Evolutionary conservation across 1,284 basidiomycete genomes (phyloP).

Genomic region (Ustilago hordei): DNA sequence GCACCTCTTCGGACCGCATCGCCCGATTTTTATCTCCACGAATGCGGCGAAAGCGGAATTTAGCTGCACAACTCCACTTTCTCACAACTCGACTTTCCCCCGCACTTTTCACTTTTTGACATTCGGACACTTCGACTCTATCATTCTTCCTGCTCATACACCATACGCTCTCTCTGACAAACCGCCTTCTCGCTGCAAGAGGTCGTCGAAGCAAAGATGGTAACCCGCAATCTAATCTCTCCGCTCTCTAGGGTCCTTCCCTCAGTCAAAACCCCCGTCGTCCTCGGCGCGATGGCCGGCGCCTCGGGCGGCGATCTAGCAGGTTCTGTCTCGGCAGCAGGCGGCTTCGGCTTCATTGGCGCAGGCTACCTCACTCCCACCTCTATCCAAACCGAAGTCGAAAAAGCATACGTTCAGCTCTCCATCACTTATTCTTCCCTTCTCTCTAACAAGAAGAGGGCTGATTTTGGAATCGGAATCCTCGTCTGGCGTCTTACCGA

Average conservation of each 20-base stretch:
- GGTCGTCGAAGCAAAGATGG: constrained; percentile 10
- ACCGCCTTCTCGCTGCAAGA: background rate
- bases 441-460: constrained; percentile 18
- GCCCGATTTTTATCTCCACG: background rate
- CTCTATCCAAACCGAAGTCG: constrained; percentile 45
- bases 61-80: constrained; percentile 1
- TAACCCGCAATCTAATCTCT: constrained; percentile 30
- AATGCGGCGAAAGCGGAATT: constrained; percentile 31
- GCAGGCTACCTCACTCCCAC: constrained; percentile 58
- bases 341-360: constrained; percentile 67
- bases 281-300: constrained; percentile 64
- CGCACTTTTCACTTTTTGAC: constrained; percentile 6
- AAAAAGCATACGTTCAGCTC: constrained; percentile 32
- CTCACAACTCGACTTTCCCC: constrained; percentile 6
- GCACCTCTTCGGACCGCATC: constrained; percentile 9
- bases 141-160: background rate
- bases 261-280: constrained; percentile 50
- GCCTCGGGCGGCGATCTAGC: constrained; percentile 63
- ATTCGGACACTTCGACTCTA: constrained; percentile 21
- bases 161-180: too few relatives aligned
- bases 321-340: constrained; percentile 55
- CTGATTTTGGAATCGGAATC: constrained; percentile 62
- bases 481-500: constrained; percentile 61
- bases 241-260: constrained; percentile 31
- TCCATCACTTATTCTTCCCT: constrained; percentile 22